Base-by-base conservation (phyloP, 805 yeast genomes). In the Candida yuanshanica region DNA sequence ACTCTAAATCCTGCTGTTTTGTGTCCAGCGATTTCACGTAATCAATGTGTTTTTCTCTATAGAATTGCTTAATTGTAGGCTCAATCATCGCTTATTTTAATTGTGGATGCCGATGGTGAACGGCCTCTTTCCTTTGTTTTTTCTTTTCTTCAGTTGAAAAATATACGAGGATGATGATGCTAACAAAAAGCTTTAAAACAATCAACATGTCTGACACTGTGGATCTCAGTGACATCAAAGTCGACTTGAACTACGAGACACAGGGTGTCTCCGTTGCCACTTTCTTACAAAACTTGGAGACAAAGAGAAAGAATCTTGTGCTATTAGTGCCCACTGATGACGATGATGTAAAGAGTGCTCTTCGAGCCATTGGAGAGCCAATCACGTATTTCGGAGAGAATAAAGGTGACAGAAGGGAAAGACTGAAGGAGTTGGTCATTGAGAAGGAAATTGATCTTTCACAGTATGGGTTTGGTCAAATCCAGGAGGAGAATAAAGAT, bases 301-400 rank as follows among this genome's bases (percentile, higher is more conserved):
- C 51, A n/a, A 60, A 55, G 37, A 49, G 60, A 26, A 42, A 46
- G 32, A 52, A 53, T 16, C 55, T 55, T 34, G 33, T 56, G 14
- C 35, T 55, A 12, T 43, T 63, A 21, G 69, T 81, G 0, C 93
- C 95, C 10, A 79, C 87, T 0, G 65, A 70, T 20, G 95, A 87
- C 51, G 75, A 62, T 0, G 80, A 78, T 7, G 93, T 88, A 7
- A 68, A 75, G 35, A 48, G 43, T 11, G 55, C 60, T 33, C 66
- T 88, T 34, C 59, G 76, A 27, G 53, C 56, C 20, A 49, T 81
- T 5, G 75, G 74, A 5, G 79, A 81, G 52, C 87, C 89, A 4
- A 69, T 72, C 16, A 70, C 77, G 0, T 54, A 63, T 14, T 69
- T 68, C 46, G 81, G 79, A 1, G 95, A 88, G 56, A 80, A 72